Base-by-base conservation (phyloP, 345 rosid species). In the Sonneratia alba region DNA sequence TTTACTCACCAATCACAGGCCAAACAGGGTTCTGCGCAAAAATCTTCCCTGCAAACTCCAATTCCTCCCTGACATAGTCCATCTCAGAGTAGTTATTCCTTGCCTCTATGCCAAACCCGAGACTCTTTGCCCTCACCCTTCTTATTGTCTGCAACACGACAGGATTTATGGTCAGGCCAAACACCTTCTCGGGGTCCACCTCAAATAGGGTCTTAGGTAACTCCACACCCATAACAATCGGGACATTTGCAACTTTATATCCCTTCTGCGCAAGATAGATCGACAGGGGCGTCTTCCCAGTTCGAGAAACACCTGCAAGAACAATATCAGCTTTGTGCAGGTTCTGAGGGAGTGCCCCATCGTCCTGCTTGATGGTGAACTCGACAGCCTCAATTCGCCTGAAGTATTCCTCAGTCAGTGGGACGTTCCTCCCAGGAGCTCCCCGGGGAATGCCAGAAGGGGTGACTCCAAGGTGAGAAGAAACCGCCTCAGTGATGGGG, bases 321-420 rank as follows among this genome's bases (percentile, higher is more conserved):
- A 91, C 76, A 63, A 90, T 85, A 73, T 90, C 92, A 21, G 92
- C 91, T 69, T 83, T 86, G 64, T 74, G 77, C 81, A 94, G 80
- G 81, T 91, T 90, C 63, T 85, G 78, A 0, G 97, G 98, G 32
- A 90, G 73, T 24, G 89, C 91, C 15, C 96, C 97, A 43, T 94
- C 97, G 73, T 89, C 98, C 71, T 90, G 93, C 83, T 90, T 90
- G 81, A 91, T 90, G 0, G 93, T 94, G 81, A 94, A 94, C 66
- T 94, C 97, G 61, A 91, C 83, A 9, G 97, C 96, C 81, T 89
- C 91, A 42, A 91, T 87, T 48, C 91, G 61, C 61, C 38, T 49
- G 75, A 94, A 91, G 81, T 87, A 94, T 27, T 94, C 96, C 21
- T 87, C 94, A 1, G 81, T 74, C 14, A 90, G 89, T 36, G 89